These are phyloP conservation scores for Termitomyces sp. DNA, from an alignment of 768 basidiomycete species.

Conservation along the genomic window DNA sequence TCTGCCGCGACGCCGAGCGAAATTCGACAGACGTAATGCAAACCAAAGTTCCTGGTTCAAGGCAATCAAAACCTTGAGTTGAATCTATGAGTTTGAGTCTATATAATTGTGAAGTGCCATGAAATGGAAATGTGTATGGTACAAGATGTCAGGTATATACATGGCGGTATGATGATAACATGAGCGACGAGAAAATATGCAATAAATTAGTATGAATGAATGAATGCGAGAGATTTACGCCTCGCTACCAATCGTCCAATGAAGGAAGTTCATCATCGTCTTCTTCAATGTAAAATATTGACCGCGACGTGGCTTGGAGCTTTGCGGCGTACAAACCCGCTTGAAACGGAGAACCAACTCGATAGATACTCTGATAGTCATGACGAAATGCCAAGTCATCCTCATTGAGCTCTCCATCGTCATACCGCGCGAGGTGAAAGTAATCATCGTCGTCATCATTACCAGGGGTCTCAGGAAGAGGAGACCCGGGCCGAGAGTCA, in stretches of 20 bases:
- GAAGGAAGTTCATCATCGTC: slow-evolving; percentile 36
- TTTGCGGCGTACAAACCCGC: slow-evolving; percentile 4
- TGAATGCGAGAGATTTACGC: not conserved
- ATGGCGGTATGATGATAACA: not conserved
- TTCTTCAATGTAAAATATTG: slow-evolving; percentile 22
- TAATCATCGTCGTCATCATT: slow-evolving; percentile 17
- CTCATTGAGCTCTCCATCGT: slow-evolving; percentile 3
- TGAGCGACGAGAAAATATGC: not conserved
- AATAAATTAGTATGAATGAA: slow-evolving; percentile 5
- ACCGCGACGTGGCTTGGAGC: slow-evolving; percentile 12
- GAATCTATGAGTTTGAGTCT: not conserved
- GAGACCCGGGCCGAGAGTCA: slow-evolving; percentile 16
- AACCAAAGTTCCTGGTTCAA: not conserved
- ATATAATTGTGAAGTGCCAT: not conserved
- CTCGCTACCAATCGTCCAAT: slow-evolving; percentile 36
- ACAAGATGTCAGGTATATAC: not conserved
- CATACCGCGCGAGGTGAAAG: slow-evolving; percentile 5
- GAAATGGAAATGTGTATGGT: not conserved
- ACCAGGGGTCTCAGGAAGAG: slow-evolving; percentile 18
- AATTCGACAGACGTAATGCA: not conserved
- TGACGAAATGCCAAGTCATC: not conserved
- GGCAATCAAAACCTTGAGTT: not conserved
- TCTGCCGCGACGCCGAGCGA: not conserved
- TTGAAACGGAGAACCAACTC: not conserved
- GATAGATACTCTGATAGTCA: slow-evolving; percentile 1